phyloP scores from a whole-genome alignment of 306 rosid species.

The Psophocarpus tetragonolobus region DNA sequence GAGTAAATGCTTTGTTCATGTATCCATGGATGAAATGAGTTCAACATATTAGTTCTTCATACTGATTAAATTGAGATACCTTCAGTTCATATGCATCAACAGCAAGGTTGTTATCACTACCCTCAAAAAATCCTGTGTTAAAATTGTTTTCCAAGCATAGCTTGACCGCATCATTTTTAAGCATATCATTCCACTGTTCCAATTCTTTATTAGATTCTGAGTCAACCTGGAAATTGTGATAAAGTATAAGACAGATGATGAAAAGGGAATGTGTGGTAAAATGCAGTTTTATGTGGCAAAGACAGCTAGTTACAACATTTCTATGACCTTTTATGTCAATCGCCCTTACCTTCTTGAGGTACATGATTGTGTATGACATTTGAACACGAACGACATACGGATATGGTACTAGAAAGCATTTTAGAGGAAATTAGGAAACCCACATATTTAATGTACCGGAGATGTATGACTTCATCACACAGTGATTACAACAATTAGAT shows the following conservation, averaged over 20 bases:
- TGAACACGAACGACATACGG: not conserved
- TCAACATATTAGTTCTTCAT: not conserved
- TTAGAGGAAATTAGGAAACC: conserved; percentile 4
- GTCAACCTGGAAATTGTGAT: conserved; percentile 58
- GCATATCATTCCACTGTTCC: conserved; percentile 96
- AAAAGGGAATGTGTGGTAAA: not conserved
- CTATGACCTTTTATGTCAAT: not conserved
- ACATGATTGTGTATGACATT: not conserved
- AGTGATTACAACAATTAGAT: not conserved
- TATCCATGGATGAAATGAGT: not conserved
- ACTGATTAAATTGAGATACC: conserved; percentile 46
- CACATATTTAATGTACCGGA: not conserved
- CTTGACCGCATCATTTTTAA: conserved; percentile 81
- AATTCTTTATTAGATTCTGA: conserved; percentile 84
- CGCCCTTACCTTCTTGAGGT: not conserved
- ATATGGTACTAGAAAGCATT: not conserved
- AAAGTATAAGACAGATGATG: not conserved
- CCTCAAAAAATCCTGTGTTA: conserved; percentile 89
- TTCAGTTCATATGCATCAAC: conserved; percentile 92
- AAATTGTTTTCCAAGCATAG: conserved; percentile 88
- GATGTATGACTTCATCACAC: not conserved
- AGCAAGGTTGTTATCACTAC: conserved; percentile 70
- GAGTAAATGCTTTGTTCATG: conserved; percentile 6
- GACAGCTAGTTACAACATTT: not conserved
- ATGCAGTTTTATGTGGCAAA: not conserved